Evolutionary conservation across 164 flowering plant species (phyloP).

Genomic region (Umbellularia californica): DNA sequence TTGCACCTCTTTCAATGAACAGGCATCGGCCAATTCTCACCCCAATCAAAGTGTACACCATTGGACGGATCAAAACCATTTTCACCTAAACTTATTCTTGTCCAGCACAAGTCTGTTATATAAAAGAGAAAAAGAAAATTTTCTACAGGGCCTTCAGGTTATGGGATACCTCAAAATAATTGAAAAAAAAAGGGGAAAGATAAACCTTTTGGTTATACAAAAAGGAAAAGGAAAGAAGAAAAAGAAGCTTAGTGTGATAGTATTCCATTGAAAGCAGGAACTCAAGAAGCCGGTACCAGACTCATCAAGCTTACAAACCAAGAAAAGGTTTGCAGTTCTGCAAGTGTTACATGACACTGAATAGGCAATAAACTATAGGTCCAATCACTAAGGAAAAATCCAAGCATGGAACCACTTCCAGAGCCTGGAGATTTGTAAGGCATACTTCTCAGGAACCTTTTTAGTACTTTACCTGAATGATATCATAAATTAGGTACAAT

Average conservation of each 20-base stretch:
- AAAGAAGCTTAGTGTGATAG: background rate
- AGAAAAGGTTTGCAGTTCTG: background rate
- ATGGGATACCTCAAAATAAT: background rate
- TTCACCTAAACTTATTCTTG: no score
- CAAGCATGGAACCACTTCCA: no score
- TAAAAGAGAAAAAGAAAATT: no score
- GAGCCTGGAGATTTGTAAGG: background rate
- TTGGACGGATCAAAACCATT: no score
- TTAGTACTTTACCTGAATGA: background rate
- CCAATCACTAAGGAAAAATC: no score
- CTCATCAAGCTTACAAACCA: background rate
- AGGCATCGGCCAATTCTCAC: no score
- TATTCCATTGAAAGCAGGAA: background rate
- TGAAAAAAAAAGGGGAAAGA: no score
- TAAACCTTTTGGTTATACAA: no score
- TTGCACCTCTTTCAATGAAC: no score
- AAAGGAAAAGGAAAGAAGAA: background rate
- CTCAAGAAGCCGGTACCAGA: conserved; percentile 2
- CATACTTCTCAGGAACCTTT: background rate
- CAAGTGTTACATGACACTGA: background rate
- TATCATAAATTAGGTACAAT: background rate
- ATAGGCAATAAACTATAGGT: no score
- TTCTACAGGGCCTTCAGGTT: background rate
- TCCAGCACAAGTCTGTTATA: no score
- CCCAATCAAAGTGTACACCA: no score